Evolutionary conservation across 169 alveolate genomes (phyloP), one percentile per base, ranked within the genome.

Genomic region (Cryptosporidium ubiquitum): DNA sequence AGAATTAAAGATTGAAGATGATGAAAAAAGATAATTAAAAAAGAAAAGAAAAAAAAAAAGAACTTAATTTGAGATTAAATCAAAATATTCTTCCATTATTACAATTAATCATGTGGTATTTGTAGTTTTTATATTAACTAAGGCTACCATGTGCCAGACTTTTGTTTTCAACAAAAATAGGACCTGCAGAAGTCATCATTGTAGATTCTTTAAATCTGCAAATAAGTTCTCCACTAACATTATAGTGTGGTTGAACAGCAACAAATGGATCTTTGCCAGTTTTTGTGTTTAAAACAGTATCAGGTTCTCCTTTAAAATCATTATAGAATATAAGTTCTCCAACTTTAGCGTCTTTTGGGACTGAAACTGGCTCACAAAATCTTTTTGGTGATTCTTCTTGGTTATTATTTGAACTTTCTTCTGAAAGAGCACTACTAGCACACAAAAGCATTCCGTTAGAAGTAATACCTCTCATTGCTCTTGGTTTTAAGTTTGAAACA

Each of bases 361-460:
- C 84, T 16, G 85, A 58, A 55, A 91, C 86, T 2, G 95, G 68
- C 49, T 91, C 95, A 39, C 70, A 68, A 1, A 93, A 84, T 33
- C 92, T 89, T 6, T 91, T 71, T 3, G 35, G 12, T 23, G 40
- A 23, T 51, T 60, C 73, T 12, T 20, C 18, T 5, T 1, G 64
- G 7, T 49, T 5, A 20, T 47, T 49, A 12, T 69, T 42, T 4
- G 26, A 2, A n/a, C 6, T 42, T 18, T 31, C 58, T 6, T 35
- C 29, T 10, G 71, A 64, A 5, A 84, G 92, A 35, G 92, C 84
- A 33, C 33, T 55, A 37, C 68, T 49, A 1, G 86, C 94, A 66
- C 94, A 92, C 42, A 92, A 84, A 33, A 94, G 93, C 97, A 94
- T 94, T 29, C 97, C 97, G 70, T 94, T 91, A 20, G 96, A 94